These are phyloP conservation scores for Skeletonema tropicum DNA, from an alignment of 108 stramenopile genomes.

Conservation along the genomic window DNA sequence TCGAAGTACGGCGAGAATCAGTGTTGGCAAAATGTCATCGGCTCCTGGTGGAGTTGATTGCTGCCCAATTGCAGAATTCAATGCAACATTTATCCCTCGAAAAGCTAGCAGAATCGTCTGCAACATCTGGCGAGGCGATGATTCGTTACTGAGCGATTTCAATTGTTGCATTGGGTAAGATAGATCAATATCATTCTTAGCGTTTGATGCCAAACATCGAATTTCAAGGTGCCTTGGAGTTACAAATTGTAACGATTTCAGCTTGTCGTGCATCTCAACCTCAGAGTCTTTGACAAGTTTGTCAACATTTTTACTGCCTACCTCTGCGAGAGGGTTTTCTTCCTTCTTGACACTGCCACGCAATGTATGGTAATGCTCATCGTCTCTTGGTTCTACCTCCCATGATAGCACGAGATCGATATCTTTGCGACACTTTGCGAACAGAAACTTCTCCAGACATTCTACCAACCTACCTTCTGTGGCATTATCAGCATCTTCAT, in stretches of 20 bases:
- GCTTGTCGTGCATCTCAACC: slow-evolving; percentile 37
- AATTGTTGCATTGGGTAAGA: slow-evolving; percentile 57
- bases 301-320: not conserved
- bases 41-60: slow-evolving; percentile 62
- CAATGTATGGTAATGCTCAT: slow-evolving; percentile 7
- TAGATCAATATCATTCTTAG: slow-evolving; percentile 41
- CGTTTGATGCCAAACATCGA: slow-evolving; percentile 50
- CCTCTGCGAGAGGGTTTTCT: not conserved
- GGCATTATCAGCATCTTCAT: not conserved
- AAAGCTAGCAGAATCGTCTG: slow-evolving; percentile 65
- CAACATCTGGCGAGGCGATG: slow-evolving; percentile 77
- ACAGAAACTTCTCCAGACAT: slow-evolving; percentile 43
- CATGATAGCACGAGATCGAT: slow-evolving; percentile 36
- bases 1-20: slow-evolving; percentile 72
- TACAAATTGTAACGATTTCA: slow-evolving; percentile 66
- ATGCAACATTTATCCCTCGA: slow-evolving; percentile 63
- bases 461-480: slow-evolving; percentile 26
- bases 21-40: slow-evolving; percentile 83
- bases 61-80: slow-evolving; percentile 48
- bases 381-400: slow-evolving; percentile 14
- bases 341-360: not conserved
- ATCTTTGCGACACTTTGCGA: slow-evolving; percentile 34
- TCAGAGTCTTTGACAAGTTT: slow-evolving; percentile 29
- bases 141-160: slow-evolving; percentile 55
- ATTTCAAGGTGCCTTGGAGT: slow-evolving; percentile 80